Base-by-base conservation (phyloP, 2,329 filamentous ascomycete genomes). In the Aspergillus carbonarius region DNA sequence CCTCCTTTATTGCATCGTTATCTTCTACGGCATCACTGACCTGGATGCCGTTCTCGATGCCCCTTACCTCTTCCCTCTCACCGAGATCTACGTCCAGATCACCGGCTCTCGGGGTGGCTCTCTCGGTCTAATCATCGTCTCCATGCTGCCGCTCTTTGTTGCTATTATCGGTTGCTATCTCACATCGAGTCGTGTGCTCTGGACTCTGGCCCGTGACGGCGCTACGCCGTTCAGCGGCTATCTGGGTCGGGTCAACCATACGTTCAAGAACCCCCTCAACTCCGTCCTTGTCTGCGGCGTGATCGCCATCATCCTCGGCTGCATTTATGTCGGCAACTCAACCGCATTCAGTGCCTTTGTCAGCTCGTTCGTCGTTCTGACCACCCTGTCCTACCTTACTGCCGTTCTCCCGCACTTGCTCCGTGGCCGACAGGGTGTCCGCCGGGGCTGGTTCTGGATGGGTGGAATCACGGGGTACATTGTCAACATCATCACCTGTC, bases 101-200 rank as follows among this genome's bases (percentile, higher is more conserved):
- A 80, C 78, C 1, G 75, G 75, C 15, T 72, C 68, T 25, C 64
- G 57, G 35, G 81, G 77, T 2, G 82, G 78, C 9, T 80, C 82
- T 0, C 80, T 85, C 49, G 82, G 82, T 1, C 73, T 85, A 8
- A 70, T 84, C 6, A 77, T 84, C 61, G 79, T 85, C 62, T 71
- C 83, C 51, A 78, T 82, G 60, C 69, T 80, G 10, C 79, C 79
- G 6, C 82, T 82, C 1, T 71, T 82, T 13, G 67, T 83, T 12
- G 84, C 81, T 32, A 66, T 63, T 42, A 60, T 70, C 53, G 83
- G 84, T 8, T 77, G 75, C 54, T 85, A 82, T 71, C 81, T 85
- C 57, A 85, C 83, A 0, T 74, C 78, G 0, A 81, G 84, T 7
- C 80, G 85, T 5, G 83, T 82, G 65, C 76, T 86, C 2, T 87